Evolutionary conservation across 2,329 filamentous ascomycete species (phyloP), one percentile per base, ranked within the genome.

Genomic region (Aphanoascus verrucosus): DNA sequence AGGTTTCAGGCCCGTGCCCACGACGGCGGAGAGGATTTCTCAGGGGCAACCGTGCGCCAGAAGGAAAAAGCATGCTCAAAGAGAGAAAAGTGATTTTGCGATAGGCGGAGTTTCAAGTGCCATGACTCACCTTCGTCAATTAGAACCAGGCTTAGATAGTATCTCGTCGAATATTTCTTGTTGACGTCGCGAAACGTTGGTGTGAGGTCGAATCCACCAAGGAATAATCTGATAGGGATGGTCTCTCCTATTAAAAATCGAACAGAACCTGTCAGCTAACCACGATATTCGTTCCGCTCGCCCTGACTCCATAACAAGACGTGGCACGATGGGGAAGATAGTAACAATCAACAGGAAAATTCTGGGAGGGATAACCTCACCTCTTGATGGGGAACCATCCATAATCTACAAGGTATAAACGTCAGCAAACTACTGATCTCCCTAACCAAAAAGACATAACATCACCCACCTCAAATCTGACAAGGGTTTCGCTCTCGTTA

Each of bases 101-200:
- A 48, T 11, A 12, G 23, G 15, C 9, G 20, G 2, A 31, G 31
- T n/a, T 1, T 37, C 37, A 20, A n/a, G 20, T 44, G 4, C 11
- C 5, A 55, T 55, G 49, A 68, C 75, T 61, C 72, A 86, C 88
- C 88, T 81, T 96, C 90, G 65, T 96, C 90, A 61, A 96, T 96
- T 61, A 96, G 78, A 19, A 98, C 93, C 58, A 98, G 74, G 67
- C 90, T 96, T 58, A 98, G 80, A 73, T 98, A 98, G 74, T 98
- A 98, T 64, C 93, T 80, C 37, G 91, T 97, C 23, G 91, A 97
- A 72, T 95, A 98, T 74, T 98, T 98, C 79, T 98, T 98, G 80
- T 98, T 98, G 62, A 98, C 94, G 69, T 98, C 93, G 58, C 93
- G 86, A 80, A 98, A 98, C 11, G 93, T 98, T 14, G 93, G 93